Base-by-base conservation (phyloP, 352 stramenopile species). In the Phytophthora capsici region DNA sequence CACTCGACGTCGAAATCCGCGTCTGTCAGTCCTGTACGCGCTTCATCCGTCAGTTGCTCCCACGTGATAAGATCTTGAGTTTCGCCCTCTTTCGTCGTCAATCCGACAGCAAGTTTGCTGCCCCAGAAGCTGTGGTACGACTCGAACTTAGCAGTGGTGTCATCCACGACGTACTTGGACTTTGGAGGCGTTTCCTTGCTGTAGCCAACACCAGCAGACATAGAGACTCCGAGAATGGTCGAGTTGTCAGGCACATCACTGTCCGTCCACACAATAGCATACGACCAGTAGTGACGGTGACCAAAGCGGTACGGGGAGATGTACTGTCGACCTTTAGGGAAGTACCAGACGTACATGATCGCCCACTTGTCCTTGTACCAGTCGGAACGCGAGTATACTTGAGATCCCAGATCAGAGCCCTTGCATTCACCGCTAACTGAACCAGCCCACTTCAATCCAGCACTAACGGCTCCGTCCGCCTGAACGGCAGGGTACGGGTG, bases 361-460 rank as follows among this genome's bases (percentile, higher is more conserved):
- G 59, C 73, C 54, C 55, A 75, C 3, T 61, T 59, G 30, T 50
- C 67, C 20, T 71, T 57, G 62, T 63, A 74, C 43, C 30, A 57
- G 7, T 28, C 37, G 2, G 66, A 57, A 4, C 66, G 66, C 5
- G 60, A 63, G 55, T 75, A 75, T 20, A 75, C 51, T 32, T 75
- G 55, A 1, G 67, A 65, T 9, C 67, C 67, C 37, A 57, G 40
- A 4, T 4, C 22, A 41, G 67, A 58, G 6, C 51, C 55, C 32
- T 57, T 67, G 61, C 66, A 75, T 2, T 63, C 41, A 10, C 52
- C 69, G 26, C 66, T 63, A 8, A 51, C 38, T 13, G 32, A 46
- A 1, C 58, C 58, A 17, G 28, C 4, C 46, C 48, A 62, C 25
- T 58, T 56, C 17, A 67, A 41, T 19, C 51, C 59, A 12, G 8